Evolutionary conservation across 805 yeast genomes (phyloP).

Genomic region (Metschnikowia henanensis): DNA sequence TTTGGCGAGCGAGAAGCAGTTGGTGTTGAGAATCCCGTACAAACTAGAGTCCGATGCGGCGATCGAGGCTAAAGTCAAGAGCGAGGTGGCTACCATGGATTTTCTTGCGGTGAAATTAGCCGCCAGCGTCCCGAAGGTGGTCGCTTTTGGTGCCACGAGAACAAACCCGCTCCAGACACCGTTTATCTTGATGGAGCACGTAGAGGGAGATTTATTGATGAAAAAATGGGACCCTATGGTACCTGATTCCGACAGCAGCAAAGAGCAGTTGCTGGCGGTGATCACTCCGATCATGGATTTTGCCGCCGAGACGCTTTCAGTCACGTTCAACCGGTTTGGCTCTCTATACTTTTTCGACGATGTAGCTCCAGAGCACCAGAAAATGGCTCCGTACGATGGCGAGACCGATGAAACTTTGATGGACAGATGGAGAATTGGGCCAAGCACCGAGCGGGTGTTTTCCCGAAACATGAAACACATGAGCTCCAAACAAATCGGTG

Average conservation of each 20-base stretch:
- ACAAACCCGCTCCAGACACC: conserved; percentile 70
- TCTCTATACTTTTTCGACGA: conserved; percentile 80
- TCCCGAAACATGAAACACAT: conserved; percentile 65
- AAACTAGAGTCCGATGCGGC: conserved; percentile 64
- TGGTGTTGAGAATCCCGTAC: conserved; percentile 86
- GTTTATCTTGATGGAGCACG: conserved; percentile 75
- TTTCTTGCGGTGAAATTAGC: conserved; percentile 66
- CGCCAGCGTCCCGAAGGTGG: conserved; percentile 70
- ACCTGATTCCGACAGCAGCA: conserved; percentile 48
- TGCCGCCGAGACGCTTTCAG: conserved; percentile 51
- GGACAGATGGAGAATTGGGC: conserved; percentile 87
- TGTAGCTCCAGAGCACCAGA: conserved; percentile 45
- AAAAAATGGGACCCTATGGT: conserved; percentile 86
- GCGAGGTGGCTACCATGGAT: conserved; percentile 95
- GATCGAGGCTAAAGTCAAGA: conserved; percentile 66
- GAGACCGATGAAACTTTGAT: conserved; percentile 55
- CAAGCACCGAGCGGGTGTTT: conserved; percentile 77
- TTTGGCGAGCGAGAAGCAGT: conserved; percentile 57
- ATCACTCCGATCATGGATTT: conserved; percentile 74
- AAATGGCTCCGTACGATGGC: conserved; percentile 54
- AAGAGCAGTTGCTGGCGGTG: conserved; percentile 53
- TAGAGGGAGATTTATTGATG: conserved; percentile 83
- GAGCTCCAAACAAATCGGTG: conserved; percentile 47
- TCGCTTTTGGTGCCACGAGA: conserved; percentile 60
- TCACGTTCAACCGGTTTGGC: conserved; percentile 73